Evolutionary conservation across 345 rosid genomes (phyloP).

Genomic region (Conringia planisiliqua): DNA sequence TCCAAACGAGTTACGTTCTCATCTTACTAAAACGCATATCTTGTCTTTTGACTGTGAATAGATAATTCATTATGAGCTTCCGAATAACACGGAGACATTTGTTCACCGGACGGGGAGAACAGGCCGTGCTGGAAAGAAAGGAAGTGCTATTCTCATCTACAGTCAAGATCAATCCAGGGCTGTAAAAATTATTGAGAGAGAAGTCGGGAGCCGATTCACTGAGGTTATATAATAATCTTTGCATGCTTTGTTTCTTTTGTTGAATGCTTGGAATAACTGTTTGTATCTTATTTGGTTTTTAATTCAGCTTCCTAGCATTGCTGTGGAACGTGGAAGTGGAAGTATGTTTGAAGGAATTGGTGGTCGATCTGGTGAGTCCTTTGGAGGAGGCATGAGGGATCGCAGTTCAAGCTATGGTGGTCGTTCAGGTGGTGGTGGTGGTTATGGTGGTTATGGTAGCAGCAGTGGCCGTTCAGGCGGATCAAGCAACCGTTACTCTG

Average conservation of each 20-base stretch:
- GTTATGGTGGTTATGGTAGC: conserved; percentile 39
- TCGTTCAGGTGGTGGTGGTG: conserved; percentile 33
- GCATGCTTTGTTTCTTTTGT: background rate
- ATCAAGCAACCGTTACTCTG: conserved; percentile 30
- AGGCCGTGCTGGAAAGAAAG: conserved; percentile 99
- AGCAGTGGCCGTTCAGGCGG: conserved; percentile 39
- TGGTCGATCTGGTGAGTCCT: conserved; percentile 36
- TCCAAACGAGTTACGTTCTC: background rate
- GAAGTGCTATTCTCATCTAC: conserved; percentile 80
- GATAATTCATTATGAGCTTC: conserved; percentile 93
- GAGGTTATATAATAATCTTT: conserved; percentile 48
- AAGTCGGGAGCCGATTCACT: conserved; percentile 79
- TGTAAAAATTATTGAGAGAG: conserved; percentile 67
- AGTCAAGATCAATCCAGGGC: conserved; percentile 64
- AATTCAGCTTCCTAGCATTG: conserved; percentile 67
- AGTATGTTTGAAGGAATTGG: conserved; percentile 46
- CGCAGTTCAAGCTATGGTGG: conserved; percentile 43
- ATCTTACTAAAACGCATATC: background rate
- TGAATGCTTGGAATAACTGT: background rate
- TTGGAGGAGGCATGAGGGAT: conserved; percentile 53
- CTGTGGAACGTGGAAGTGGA: conserved; percentile 46
- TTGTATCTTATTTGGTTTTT: background rate
- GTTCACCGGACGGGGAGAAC: conserved; percentile 99
- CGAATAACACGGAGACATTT: conserved; percentile 82
- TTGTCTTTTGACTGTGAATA: conserved; percentile 17